A percentile compares a stretch with the other conserved stretches of the same genome.
These are phyloP conservation scores for Phytophthora idaei DNA, from an alignment of 352 stramenopile genomes.

Conservation along the genomic window DNA sequence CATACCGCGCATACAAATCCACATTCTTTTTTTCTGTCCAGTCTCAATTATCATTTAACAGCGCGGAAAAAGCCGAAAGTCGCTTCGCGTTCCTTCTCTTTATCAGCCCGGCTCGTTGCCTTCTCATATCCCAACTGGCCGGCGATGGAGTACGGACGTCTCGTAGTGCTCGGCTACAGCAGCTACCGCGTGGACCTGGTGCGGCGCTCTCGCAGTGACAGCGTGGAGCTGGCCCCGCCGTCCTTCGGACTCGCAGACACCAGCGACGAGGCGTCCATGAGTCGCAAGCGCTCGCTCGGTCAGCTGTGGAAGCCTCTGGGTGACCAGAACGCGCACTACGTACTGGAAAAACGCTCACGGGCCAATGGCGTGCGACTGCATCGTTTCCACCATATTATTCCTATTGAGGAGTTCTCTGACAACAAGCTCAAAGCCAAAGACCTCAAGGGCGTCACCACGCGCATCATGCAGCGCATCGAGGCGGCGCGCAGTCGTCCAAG, in stretches of 20 bases:
- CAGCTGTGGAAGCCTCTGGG: slow-evolving; percentile 78
- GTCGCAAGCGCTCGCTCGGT: slow-evolving; percentile 50
- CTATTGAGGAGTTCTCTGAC: slow-evolving; percentile 7
- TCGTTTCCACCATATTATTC: slow-evolving; percentile 67
- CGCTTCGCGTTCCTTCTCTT: neutral
- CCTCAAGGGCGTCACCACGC: slow-evolving; percentile 53
- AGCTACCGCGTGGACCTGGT: slow-evolving; percentile 77
- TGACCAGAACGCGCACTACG: slow-evolving; percentile 75
- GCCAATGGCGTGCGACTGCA: slow-evolving; percentile 61
- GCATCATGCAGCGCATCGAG: slow-evolving; percentile 64
- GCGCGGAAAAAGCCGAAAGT: neutral
- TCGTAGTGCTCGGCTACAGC: slow-evolving; percentile 86
- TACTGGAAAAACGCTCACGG: slow-evolving; percentile 46
- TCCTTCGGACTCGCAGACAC: slow-evolving; percentile 49
- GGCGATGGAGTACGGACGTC: slow-evolving; percentile 78
- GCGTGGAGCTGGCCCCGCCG: slow-evolving; percentile 14
- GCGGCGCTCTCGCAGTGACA: slow-evolving; percentile 28
- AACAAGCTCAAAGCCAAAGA: slow-evolving; percentile 33
- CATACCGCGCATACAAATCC: slow-evolving; percentile 13
- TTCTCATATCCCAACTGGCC: slow-evolving; percentile 21
- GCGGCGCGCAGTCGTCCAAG: slow-evolving; percentile 9
- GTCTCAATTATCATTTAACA: neutral
- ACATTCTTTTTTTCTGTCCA: neutral
- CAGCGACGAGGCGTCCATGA: slow-evolving; percentile 12
- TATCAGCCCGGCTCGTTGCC: slow-evolving; percentile 1